Base-by-base conservation (phyloP, 2,329 filamentous ascomycete species). In the Alternaria arborescens region DNA sequence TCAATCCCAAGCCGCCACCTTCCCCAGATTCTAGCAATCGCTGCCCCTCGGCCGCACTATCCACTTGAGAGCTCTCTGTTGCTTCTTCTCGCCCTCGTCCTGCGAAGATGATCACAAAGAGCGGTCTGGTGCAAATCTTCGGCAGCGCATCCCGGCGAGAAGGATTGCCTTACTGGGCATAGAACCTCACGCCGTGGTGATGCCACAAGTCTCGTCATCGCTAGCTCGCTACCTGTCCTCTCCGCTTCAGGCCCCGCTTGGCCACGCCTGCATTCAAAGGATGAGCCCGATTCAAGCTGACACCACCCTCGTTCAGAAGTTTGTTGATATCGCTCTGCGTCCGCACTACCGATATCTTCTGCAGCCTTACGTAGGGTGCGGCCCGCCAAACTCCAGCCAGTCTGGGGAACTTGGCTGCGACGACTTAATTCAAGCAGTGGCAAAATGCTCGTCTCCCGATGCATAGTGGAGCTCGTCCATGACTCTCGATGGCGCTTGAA, bases 141-240 rank as follows among this genome's bases (percentile, higher is more conserved):
- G 62, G 59, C 60, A 58, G 54, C 42, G 30, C 59, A 57, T 55
- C 38, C 55, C 57, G 54, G 55, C 60, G 58, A 65, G 52, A 14
- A 50, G 46, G 57, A 58, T 16, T 62, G 55, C 59, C 65, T 59
- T 48, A 46, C 60, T 61, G 62, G 61, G 65, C 61, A 64, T 62
- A 58, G 61, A 48, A 53, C 54, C 64, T 69, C 66, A 72, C 70
- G 70, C 68, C 59, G 64, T 71, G 62, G 67, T 71, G 70, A 71
- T 65, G 64, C 67, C 65, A 68, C 52, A 55, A 52, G 47, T 59
- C 62, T 66, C 67, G 65, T 70, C 67, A 64, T 65, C 47, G 52
- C 60, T 66, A 63, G 56, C 60, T 62, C 12, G 40, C 55, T 55
- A 51, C 47, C 53, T 58, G 54, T 58, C 57, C 54, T 66, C 63